Conservation (phyloP, 306 rosid species). For the Quercus cerris region DNA sequence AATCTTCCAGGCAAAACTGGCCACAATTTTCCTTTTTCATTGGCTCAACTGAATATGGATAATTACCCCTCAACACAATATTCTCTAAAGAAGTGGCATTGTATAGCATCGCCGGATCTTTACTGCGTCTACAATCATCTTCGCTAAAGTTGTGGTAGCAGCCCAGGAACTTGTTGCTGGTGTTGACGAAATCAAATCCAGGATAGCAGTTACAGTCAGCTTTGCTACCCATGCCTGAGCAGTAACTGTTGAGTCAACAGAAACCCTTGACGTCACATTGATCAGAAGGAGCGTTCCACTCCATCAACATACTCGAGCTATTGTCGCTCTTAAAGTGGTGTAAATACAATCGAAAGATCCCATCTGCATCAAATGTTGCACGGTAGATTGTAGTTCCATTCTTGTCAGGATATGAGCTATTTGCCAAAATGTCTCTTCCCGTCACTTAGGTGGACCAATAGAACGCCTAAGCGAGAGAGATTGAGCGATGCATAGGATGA, state of each 20-base stretch:
- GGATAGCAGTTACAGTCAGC: background rate
- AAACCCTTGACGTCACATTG: background rate
- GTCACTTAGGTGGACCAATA: background rate
- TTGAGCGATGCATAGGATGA: fast-evolving
- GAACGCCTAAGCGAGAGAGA: background rate
- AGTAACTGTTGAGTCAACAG: background rate
- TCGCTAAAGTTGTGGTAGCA: background rate
- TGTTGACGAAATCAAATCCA: background rate
- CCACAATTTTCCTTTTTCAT: fast-evolving
- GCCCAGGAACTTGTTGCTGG: no score
- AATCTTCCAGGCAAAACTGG: no score
- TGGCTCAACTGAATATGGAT: fast-evolving
- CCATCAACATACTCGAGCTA: background rate
- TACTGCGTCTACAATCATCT: background rate
- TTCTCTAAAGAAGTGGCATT: background rate
- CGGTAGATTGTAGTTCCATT: background rate
- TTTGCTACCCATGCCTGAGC: background rate
- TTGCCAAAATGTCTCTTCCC: background rate
- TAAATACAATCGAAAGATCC: background rate
- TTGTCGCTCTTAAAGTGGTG: background rate
- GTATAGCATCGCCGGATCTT: background rate
- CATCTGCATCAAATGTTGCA: background rate
- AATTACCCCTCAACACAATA: fast-evolving
- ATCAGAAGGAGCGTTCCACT: background rate
- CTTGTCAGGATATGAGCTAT: background rate